phyloP scores from a whole-genome alignment of 2,329 filamentous ascomycete genomes.

The Sporothrix pseudoabietina region DNA sequence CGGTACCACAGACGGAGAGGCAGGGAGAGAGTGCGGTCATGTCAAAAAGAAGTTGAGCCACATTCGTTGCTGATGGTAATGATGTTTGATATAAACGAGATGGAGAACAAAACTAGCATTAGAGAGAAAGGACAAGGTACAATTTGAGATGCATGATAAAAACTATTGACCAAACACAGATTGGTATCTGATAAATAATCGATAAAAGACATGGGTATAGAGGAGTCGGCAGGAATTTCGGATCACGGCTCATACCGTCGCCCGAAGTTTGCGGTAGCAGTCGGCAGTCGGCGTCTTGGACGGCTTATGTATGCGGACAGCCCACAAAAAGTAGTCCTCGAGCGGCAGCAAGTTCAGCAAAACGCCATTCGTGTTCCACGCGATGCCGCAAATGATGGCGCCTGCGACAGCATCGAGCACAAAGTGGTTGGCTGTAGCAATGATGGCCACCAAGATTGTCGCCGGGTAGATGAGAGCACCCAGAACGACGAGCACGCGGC shows the following conservation, averaged over 20 bases:
- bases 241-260: background rate
- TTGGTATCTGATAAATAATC: too few species aligned
- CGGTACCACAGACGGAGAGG: too few species aligned
- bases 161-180: too few species aligned
- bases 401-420: constrained; percentile 72
- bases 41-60: too few species aligned
- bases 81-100: too few species aligned
- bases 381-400: constrained; percentile 63
- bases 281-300: constrained; percentile 7
- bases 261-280: constrained; percentile 16
- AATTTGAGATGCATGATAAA: too few species aligned
- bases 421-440: constrained; percentile 74
- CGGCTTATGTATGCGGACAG: constrained; percentile 34
- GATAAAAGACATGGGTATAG: too few species aligned
- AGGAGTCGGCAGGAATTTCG: too few species aligned
- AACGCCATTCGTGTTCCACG: constrained; percentile 59
- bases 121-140: too few species aligned
- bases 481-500: constrained; percentile 49
- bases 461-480: constrained; percentile 65
- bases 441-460: constrained; percentile 66
- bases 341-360: constrained; percentile 65
- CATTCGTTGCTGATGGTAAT: too few species aligned
- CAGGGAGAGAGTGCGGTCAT: too few species aligned
- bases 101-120: too few species aligned
- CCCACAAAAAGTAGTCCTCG: constrained; percentile 66